phyloP scores from a whole-genome alignment of 345 rosid genomes.

The Sapria himalayana region DNA sequence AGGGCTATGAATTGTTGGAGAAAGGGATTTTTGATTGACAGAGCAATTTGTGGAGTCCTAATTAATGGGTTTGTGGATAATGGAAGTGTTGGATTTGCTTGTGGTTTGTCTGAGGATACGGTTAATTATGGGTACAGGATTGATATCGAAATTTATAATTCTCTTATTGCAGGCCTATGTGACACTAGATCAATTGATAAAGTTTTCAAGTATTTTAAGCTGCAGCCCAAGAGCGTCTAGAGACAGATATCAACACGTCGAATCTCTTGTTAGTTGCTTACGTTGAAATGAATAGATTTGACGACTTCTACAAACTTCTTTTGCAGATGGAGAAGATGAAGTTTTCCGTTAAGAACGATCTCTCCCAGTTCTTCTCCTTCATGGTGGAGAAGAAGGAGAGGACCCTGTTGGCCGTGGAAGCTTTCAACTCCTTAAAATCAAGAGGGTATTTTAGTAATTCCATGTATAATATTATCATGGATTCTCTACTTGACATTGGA shows the following conservation, averaged over 20 bases:
- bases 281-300: conserved; percentile 32
- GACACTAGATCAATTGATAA: conserved; percentile 35
- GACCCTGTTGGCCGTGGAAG: conserved; percentile 29
- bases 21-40: conserved; percentile 48
- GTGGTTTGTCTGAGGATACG: conserved; percentile 60
- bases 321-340: conserved; percentile 31
- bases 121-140: conserved; percentile 67
- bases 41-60: conserved; percentile 38
- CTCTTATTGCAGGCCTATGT: conserved; percentile 64
- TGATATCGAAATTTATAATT: conserved; percentile 62
- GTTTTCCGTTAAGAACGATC: conserved; percentile 33
- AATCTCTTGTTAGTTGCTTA: conserved; percentile 49
- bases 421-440: conserved; percentile 30
- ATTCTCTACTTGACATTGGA: conserved; percentile 29
- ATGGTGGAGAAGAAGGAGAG: conserved; percentile 30
- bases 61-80: conserved; percentile 48
- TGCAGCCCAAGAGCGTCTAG: conserved; percentile 39
- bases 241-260: conserved; percentile 39
- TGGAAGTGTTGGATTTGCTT: conserved; percentile 46
- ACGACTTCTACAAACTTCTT: conserved; percentile 31
- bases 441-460: conserved; percentile 39
- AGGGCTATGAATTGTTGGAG: conserved; percentile 38
- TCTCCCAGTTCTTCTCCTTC: conserved; percentile 33
- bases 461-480: conserved; percentile 48
- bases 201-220: conserved; percentile 48